phyloP scores from a whole-genome alignment of 2,329 filamentous ascomycete genomes.

The Setomelanomma holmii region DNA sequence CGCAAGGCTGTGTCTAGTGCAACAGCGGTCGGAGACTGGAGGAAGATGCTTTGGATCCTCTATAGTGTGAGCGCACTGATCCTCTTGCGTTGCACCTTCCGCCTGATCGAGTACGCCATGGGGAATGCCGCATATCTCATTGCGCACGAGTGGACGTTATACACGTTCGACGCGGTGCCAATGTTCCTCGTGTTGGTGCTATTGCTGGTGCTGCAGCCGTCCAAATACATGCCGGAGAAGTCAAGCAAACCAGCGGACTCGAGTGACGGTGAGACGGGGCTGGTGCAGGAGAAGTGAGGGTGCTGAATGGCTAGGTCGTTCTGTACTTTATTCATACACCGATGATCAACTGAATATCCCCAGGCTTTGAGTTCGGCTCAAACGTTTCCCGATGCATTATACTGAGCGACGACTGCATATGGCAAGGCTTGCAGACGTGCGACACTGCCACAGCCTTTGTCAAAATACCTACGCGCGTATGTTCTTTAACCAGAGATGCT shows the following conservation, averaged over 20 bases:
- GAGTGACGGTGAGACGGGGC: conserved; percentile 10
- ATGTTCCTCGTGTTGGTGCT: conserved; percentile 54
- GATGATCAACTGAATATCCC: too few relatives aligned
- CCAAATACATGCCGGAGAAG: conserved; percentile 22
- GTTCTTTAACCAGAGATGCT: too few relatives aligned
- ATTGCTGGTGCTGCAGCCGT: conserved; percentile 39
- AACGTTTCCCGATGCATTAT: too few relatives aligned
- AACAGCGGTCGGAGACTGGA: conserved; percentile 19
- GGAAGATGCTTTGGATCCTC: conserved; percentile 46
- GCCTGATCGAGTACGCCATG: conserved; percentile 59
- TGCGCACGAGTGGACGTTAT: conserved; percentile 54
- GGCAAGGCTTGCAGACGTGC: too few relatives aligned
- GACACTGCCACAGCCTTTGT: too few relatives aligned
- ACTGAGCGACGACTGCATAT: too few relatives aligned
- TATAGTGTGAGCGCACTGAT: conserved; percentile 58
- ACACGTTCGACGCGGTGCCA: conserved; percentile 56
- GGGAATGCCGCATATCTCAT: conserved; percentile 57
- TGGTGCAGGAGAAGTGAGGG: conserved; percentile 1
- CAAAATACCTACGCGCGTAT: too few relatives aligned
- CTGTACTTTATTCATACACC: too few relatives aligned
- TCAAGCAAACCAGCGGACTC: conserved; percentile 4
- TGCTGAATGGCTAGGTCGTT: conserved; percentile 1
- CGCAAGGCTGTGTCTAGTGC: conserved; percentile 6
- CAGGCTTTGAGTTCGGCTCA: too few relatives aligned
- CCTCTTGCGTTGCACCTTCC: conserved; percentile 58